Evolutionary conservation across 2,329 filamentous ascomycete species (phyloP).

Genomic region (Fusarium pilosicola): DNA sequence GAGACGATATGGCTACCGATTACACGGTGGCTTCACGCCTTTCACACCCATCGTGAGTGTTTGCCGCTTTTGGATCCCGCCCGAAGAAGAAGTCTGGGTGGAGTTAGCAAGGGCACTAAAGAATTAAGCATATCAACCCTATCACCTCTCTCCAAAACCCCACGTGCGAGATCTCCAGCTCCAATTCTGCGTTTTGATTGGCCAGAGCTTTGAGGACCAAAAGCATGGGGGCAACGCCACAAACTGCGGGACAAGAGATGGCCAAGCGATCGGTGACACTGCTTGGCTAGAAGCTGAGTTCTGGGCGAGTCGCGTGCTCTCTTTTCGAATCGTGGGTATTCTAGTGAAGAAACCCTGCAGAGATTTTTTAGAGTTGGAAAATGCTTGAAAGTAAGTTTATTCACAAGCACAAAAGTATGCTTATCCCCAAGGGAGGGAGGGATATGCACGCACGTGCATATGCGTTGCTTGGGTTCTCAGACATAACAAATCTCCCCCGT

Average conservation of each 20-base stretch:
- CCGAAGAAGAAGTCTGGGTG: neutral
- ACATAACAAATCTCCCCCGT: neutral
- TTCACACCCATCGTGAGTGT: conserved; percentile 19
- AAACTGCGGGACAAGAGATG: conserved; percentile 18
- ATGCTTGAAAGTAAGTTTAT: conserved; percentile 11
- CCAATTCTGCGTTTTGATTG: neutral
- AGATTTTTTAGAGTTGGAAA: conserved; percentile 1
- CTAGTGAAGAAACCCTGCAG: neutral
- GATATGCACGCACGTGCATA: conserved; percentile 15
- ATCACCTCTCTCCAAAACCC: conserved; percentile 15
- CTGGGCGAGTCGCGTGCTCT: conserved; percentile 27
- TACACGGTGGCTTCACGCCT: conserved; percentile 2
- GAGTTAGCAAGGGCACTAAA: neutral
- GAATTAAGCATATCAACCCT: conserved; percentile 36
- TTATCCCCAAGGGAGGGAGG: neutral
- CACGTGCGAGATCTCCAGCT: conserved; percentile 24
- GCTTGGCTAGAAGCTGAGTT: conserved; percentile 17
- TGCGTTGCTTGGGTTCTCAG: neutral
- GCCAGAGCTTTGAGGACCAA: neutral
- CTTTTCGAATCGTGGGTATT: neutral
- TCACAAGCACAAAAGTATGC: neutral
- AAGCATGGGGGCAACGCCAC: conserved; percentile 9
- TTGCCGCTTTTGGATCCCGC: conserved; percentile 13
- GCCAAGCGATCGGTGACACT: conserved; percentile 10
- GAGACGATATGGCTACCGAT: conserved; percentile 40